Evolutionary conservation across 371 early-diverging fungal genomes (phyloP), one percentile per base, ranked within the genome.

Genomic region (Capillidium heterosporum): DNA sequence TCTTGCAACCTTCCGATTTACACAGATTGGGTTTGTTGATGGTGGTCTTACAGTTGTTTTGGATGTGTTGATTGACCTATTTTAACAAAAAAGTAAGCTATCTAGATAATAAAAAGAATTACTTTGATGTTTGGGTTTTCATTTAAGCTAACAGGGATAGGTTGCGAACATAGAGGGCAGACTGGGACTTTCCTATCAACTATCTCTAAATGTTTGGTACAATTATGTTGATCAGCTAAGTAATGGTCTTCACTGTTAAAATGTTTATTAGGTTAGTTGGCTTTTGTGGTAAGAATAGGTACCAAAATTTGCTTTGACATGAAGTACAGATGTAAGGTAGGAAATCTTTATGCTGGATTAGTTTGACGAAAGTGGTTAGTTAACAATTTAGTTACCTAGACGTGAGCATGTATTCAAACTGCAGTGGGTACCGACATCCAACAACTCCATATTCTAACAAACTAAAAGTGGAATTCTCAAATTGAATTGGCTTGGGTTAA

Each of bases 241-340:
- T 40, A 44, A 44, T 55, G 55, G 15, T 55, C 55, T 42, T 55
- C 43, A 43, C 55, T 55, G 5, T 26, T 26, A 42, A 42, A 55
- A 21, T 1, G 19, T 23, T 41, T 40, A 26, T 42, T 29, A 53
- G 4, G 31, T 11, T 48, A 21, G 19, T n/a, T n/a, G 48, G 11
- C 21, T 23, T 21, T 13, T 48, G 27, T n/a, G n/a, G n/a, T n/a
- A n/a, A n/a, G n/a, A n/a, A n/a, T 4, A 15, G 21, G 24, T 55
- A 55, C 40, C 55, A 55, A 42, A 23, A 55, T 42, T 55, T 19
- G 40, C 42, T 21, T 26, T 42, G 10, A 44, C 43, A 55, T 28
- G 31, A 27, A 10, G 43, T 23, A 43, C 55, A 55, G 19, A 35
- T 55, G 42, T 19, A 42, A 55, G 43, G 55, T 41, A 55, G 28